phyloP scores from a whole-genome alignment of 106 monocot species.

The Chionographis japonica region DNA sequence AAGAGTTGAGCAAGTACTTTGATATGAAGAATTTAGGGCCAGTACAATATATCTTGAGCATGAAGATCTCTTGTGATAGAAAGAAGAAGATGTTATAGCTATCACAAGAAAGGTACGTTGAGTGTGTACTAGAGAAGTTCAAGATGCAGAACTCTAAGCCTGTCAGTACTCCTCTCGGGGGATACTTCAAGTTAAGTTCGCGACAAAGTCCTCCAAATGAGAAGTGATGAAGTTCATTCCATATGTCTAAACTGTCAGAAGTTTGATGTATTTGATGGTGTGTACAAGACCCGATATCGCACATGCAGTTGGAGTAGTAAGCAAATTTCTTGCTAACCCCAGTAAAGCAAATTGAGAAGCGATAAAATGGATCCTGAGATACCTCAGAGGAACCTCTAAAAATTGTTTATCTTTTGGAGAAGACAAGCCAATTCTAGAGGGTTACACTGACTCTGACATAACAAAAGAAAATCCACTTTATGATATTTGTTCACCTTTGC shows the following conservation, averaged over 20 bases:
- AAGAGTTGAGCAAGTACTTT: not conserved
- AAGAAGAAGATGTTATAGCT: constrained; percentile 1
- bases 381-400: no score
- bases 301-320: no score
- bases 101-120: constrained; percentile 4
- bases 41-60: not conserved
- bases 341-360: no score
- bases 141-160: not conserved
- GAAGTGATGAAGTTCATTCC: not conserved
- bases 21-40: constrained; percentile 1
- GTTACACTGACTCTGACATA: not conserved
- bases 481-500: not conserved
- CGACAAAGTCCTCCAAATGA: not conserved
- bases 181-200: no score
- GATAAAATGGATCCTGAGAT: no score
- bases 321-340: no score
- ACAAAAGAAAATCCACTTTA: not conserved
- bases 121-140: constrained; percentile 7
- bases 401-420: no score
- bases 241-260: no score
- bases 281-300: no score
- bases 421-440: no score
- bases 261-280: no score
- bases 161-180: no score
- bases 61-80: not conserved